Percentiles rank a stretch among this genome's conserved stretches.
phyloP scores from a whole-genome alignment of 2,329 filamentous ascomycete genomes.

The Aspergillus sp. region DNA sequence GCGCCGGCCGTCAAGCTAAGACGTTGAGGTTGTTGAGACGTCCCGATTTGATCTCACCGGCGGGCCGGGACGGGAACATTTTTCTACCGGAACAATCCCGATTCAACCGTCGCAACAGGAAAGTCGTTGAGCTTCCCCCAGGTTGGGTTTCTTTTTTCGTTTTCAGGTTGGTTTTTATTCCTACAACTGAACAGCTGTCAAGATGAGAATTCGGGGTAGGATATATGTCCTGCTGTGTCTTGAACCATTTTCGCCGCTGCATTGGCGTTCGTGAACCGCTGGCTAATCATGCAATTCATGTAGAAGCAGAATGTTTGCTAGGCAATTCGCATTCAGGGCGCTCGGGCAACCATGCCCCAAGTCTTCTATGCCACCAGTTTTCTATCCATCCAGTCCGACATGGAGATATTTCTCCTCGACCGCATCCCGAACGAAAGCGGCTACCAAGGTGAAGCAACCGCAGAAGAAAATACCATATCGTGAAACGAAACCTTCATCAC shows the following conservation, averaged over 20 bases:
- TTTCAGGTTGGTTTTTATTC: background rate
- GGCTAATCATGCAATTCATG: background rate
- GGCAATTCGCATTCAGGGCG: conserved; percentile 27
- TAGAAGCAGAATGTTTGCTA: conserved; percentile 29
- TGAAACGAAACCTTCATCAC: conserved; percentile 12
- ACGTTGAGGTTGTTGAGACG: conserved; percentile 38
- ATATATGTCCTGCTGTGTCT: background rate
- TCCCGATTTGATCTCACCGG: conserved; percentile 35
- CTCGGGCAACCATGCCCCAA: conserved; percentile 27
- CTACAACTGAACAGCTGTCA: background rate
- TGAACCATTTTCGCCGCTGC: background rate
- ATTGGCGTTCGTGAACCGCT: background rate
- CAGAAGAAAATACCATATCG: conserved; percentile 5
- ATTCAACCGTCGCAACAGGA: conserved; percentile 11
- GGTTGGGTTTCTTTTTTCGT: background rate
- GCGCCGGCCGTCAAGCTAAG: conserved; percentile 5
- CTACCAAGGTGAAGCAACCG: conserved; percentile 14
- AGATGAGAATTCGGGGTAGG: background rate
- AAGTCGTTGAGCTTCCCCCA: conserved; percentile 4
- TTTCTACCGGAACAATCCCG: conserved; percentile 37
- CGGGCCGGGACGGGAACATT: conserved; percentile 40
- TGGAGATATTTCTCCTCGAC: conserved; percentile 33
- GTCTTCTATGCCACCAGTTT: conserved; percentile 14
- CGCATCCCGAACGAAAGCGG: conserved; percentile 23
- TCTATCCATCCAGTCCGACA: conserved; percentile 17